Conservation (phyloP, 1,284 basidiomycete genomes). For the Leccinum subatratum region DNA sequence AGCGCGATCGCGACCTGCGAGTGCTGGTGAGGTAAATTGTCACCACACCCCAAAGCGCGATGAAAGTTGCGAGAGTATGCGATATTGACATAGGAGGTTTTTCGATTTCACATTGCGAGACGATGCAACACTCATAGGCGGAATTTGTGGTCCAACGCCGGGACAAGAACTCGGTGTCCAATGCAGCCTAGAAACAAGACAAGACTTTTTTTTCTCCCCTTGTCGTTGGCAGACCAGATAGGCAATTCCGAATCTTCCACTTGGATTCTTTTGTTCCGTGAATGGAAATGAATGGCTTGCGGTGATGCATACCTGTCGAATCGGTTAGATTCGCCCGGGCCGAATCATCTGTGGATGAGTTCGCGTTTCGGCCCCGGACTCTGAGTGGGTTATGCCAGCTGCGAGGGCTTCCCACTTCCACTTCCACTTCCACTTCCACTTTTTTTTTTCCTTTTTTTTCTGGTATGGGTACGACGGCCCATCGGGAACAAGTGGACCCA, state of each 20-base stretch:
- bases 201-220: conserved; percentile 14
- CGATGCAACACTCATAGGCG: conserved; percentile 19
- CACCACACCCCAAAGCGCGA: conserved; percentile 24
- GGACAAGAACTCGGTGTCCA: conserved; percentile 15
- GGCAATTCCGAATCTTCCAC: not conserved
- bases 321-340: not conserved
- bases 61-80: conserved; percentile 16
- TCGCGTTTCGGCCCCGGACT: not conserved
- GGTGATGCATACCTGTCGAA: not conserved
- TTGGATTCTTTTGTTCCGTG: conserved; percentile 9
- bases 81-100: conserved; percentile 20
- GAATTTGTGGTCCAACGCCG: conserved; percentile 10
- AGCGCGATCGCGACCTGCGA: conserved; percentile 12
- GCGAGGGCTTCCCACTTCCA: too few relatives aligned
- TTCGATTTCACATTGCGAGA: conserved; percentile 6
- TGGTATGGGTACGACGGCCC: not conserved
- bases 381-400: not conserved
- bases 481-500: not conserved
- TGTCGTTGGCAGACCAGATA: conserved; percentile 13
- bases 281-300: not conserved
- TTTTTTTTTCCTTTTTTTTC: too few relatives aligned
- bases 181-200: conserved; percentile 8
- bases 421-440: too few relatives aligned
- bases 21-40: conserved; percentile 21
- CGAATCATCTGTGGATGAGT: not conserved